Percentiles rank a stretch among this genome's conserved stretches.
Evolutionary conservation across 179 eudicot genomes (phyloP).

Genomic region (Corrigiola litoralis): DNA sequence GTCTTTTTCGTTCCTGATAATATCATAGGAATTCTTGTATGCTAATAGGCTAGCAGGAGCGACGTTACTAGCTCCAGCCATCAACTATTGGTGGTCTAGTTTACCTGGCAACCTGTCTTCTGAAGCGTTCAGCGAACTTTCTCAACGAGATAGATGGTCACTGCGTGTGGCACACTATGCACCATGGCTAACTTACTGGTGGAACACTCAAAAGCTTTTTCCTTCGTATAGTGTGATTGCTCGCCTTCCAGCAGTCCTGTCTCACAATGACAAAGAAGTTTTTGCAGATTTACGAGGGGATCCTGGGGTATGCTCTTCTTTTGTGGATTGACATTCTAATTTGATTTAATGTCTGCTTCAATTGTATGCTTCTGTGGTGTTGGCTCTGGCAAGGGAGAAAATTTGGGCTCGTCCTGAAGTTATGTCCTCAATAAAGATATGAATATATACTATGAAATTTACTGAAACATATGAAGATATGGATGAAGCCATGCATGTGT

Average conservation of each 20-base stretch:
- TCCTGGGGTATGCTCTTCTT: neutral
- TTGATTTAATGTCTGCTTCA: no score
- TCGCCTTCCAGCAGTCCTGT: slow-evolving; percentile 10
- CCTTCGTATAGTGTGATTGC: slow-evolving; percentile 19
- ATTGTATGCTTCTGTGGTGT: no score
- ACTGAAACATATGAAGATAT: no score
- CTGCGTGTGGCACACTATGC: slow-evolving; percentile 32
- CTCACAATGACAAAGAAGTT: slow-evolving; percentile 29
- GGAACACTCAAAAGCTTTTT: slow-evolving; percentile 35
- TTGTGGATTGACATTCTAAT: neutral
- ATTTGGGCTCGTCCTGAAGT: no score
- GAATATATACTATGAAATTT: no score
- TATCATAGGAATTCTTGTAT: neutral
- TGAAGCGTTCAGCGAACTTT: slow-evolving; percentile 15
- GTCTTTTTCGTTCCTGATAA: neutral
- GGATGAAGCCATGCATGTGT: no score
- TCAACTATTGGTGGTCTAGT: slow-evolving; percentile 38
- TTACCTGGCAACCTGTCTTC: slow-evolving; percentile 25
- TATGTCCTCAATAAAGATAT: no score
- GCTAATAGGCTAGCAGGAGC: slow-evolving; percentile 36
- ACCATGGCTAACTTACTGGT: slow-evolving; percentile 36
- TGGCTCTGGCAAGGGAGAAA: no score
- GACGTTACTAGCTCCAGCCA: slow-evolving; percentile 28
- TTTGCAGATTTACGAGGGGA: slow-evolving; percentile 2
- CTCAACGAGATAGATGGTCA: slow-evolving; percentile 23